Conservation (phyloP, 108 stramenopile species). For the Thalassiosira profunda region DNA sequence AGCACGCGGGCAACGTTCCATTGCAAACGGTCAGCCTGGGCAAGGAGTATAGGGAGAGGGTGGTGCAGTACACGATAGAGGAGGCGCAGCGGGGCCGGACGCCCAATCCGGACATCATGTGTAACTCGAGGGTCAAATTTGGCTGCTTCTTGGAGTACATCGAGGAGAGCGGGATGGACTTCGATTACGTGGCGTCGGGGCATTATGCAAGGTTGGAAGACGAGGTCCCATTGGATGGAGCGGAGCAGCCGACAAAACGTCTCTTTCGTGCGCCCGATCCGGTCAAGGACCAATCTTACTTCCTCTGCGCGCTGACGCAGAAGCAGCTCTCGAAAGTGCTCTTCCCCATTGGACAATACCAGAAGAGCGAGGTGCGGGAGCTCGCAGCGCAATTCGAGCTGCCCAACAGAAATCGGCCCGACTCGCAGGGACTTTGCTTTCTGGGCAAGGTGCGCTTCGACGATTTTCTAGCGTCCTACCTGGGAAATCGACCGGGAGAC, state of each 20-base stretch:
- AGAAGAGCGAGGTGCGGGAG: slow-evolving; percentile 90
- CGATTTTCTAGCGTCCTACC: slow-evolving; percentile 89
- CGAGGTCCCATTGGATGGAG: slow-evolving; percentile 1
- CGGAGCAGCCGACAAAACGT: slow-evolving; percentile 25
- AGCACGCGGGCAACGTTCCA: slow-evolving; percentile 86
- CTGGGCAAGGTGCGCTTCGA: slow-evolving; percentile 96
- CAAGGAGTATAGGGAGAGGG: slow-evolving; percentile 90
- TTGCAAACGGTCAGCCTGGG: slow-evolving; percentile 89
- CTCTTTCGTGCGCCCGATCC: slow-evolving; percentile 93
- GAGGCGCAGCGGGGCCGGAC: slow-evolving; percentile 92
- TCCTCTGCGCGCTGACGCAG: slow-evolving; percentile 93
- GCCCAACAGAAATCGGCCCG: slow-evolving; percentile 91
- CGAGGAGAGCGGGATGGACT: slow-evolving; percentile 43
- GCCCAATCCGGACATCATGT: slow-evolving; percentile 98
- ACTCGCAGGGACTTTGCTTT: slow-evolving; percentile 95
- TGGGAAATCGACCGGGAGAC: slow-evolving; percentile 84
- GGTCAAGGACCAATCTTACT: slow-evolving; percentile 98
- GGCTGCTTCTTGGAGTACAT: slow-evolving; percentile 94
- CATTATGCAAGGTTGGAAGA: slow-evolving; percentile 92
- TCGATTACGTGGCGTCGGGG: slow-evolving; percentile 93
- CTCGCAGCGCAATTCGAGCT: slow-evolving; percentile 90
- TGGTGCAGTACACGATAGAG: slow-evolving; percentile 89
- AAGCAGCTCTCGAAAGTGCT: slow-evolving; percentile 79
- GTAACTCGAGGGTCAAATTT: slow-evolving; percentile 97
- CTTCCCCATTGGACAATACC: slow-evolving; percentile 94